A percentile compares a stretch with the other conserved stretches of the same genome.
phyloP scores from a whole-genome alignment of 2,329 filamentous ascomycete genomes.

The Pseudocercospora vitis region DNA sequence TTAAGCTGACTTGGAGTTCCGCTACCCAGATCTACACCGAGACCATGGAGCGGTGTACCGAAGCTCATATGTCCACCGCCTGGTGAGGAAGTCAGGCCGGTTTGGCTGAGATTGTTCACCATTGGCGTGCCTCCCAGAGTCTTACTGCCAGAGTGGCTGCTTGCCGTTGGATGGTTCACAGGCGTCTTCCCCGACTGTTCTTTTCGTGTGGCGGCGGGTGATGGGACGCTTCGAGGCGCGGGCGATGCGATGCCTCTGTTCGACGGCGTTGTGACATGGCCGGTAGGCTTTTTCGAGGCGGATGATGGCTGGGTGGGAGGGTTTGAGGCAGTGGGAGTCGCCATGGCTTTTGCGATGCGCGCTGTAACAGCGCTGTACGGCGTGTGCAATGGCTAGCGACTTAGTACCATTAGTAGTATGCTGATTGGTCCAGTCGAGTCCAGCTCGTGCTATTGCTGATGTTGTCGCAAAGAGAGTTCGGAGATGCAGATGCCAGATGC shows the following conservation, averaged over 20 bases:
- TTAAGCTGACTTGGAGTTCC: slow-evolving; percentile 42
- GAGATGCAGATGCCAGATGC: slow-evolving; percentile 5
- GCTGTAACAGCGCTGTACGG: slow-evolving; percentile 3
- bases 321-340: slow-evolving; percentile 30
- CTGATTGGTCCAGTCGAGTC: background rate
- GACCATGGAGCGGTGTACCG: slow-evolving; percentile 34
- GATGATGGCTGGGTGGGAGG: slow-evolving; percentile 26
- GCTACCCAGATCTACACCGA: slow-evolving; percentile 34
- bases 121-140: slow-evolving; percentile 37
- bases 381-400: no score
- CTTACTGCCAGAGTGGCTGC: slow-evolving; percentile 33
- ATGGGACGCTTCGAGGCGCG: slow-evolving; percentile 35
- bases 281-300: slow-evolving; percentile 34
- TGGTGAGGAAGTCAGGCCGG: slow-evolving; percentile 31
- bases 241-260: slow-evolving; percentile 46
- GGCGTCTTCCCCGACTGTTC: slow-evolving; percentile 43
- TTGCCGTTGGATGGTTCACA: slow-evolving; percentile 34
- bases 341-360: slow-evolving; percentile 22
- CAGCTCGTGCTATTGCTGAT: slow-evolving; percentile 3
- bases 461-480: slow-evolving; percentile 8
- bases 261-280: slow-evolving; percentile 38
- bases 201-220: slow-evolving; percentile 31
- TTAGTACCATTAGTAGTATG: no score
- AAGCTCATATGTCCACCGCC: slow-evolving; percentile 20
- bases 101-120: slow-evolving; percentile 36